Conservation (phyloP, 1,284 basidiomycete genomes). For the Kalmanozyma brasiliensis region DNA sequence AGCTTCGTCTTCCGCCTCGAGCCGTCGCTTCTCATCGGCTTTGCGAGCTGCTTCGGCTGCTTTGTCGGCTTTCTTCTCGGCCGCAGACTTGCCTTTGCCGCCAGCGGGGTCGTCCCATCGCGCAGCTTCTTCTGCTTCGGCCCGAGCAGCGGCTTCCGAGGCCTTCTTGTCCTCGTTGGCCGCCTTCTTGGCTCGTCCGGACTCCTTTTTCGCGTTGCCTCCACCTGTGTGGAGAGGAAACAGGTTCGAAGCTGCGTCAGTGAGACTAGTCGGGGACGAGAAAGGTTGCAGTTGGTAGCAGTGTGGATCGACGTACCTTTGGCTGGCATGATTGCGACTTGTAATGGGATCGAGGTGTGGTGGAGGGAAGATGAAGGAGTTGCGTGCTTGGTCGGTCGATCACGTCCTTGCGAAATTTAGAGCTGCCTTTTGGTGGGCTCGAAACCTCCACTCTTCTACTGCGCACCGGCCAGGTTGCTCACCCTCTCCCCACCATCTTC, state of each 20-base stretch:
- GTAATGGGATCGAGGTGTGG: not conserved
- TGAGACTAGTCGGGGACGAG: too few relatives aligned
- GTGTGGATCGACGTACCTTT: slow-evolving; percentile 21
- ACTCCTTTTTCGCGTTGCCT: slow-evolving; percentile 52
- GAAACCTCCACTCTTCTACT: not conserved
- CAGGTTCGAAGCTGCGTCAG: too few relatives aligned
- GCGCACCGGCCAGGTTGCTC: slow-evolving; percentile 8
- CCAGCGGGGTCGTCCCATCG: slow-evolving; percentile 77
- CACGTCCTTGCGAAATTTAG: not conserved
- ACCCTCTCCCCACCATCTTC: not conserved
- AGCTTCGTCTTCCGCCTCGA: slow-evolving; percentile 84
- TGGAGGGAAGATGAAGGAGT: not conserved
- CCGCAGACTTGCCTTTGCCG: slow-evolving; percentile 74
- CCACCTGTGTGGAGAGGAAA: slow-evolving; percentile 6
- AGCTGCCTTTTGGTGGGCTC: too few relatives aligned
- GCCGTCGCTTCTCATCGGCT: slow-evolving; percentile 71
- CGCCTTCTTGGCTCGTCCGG: slow-evolving; percentile 80
- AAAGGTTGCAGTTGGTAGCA: not conserved
- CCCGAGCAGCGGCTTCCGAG: slow-evolving; percentile 74
- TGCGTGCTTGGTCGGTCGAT: too few relatives aligned
- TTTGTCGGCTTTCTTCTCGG: slow-evolving; percentile 78
- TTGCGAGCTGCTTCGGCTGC: slow-evolving; percentile 69
- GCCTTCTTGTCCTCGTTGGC: slow-evolving; percentile 86
- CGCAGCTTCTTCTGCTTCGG: slow-evolving; percentile 76
- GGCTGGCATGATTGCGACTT: slow-evolving; percentile 18